Conservation (phyloP, 2,329 filamentous ascomycete species). For the Exophiala spinifera region DNA sequence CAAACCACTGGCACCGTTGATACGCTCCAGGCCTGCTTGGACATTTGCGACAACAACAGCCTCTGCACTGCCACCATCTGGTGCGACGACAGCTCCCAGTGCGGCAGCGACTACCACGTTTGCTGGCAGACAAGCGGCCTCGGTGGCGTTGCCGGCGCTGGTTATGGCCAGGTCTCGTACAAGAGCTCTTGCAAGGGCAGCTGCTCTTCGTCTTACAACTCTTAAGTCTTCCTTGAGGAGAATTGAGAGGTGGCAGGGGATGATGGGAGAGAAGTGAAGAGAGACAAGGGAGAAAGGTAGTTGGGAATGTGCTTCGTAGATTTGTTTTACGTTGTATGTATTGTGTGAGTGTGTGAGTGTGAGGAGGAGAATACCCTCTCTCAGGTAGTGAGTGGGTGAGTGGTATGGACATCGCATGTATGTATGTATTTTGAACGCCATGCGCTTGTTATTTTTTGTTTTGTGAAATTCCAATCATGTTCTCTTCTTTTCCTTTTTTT, state of each 20-base stretch:
- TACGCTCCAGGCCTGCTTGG: constrained; percentile 16
- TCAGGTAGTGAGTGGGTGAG: too few relatives aligned
- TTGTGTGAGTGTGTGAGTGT: too few relatives aligned
- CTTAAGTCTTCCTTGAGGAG: not conserved
- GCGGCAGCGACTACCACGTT: constrained; percentile 18
- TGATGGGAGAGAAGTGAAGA: too few relatives aligned
- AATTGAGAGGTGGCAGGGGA: not conserved
- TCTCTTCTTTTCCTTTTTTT: too few relatives aligned
- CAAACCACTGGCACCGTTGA: not conserved
- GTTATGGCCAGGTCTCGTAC: constrained; percentile 21
- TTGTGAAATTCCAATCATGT: too few relatives aligned
- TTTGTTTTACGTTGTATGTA: not conserved
- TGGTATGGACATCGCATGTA: too few relatives aligned
- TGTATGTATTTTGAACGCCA: too few relatives aligned
- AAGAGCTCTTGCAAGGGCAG: constrained; percentile 18
- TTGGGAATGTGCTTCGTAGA: not conserved
- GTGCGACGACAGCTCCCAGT: constrained; percentile 10
- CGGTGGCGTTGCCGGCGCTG: constrained; percentile 2
- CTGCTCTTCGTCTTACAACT: constrained; percentile 12
- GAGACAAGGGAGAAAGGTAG: too few relatives aligned
- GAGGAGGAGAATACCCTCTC: too few relatives aligned
- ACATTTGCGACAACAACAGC: constrained; percentile 19
- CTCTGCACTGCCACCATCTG: constrained; percentile 17
- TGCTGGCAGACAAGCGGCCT: constrained; percentile 20
- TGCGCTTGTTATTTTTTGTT: too few relatives aligned